Percentiles rank a stretch among this genome's conserved stretches.
These are phyloP conservation scores for Lactarius hengduanensis DNA, from an alignment of 768 basidiomycete species.

Conservation along the genomic window DNA sequence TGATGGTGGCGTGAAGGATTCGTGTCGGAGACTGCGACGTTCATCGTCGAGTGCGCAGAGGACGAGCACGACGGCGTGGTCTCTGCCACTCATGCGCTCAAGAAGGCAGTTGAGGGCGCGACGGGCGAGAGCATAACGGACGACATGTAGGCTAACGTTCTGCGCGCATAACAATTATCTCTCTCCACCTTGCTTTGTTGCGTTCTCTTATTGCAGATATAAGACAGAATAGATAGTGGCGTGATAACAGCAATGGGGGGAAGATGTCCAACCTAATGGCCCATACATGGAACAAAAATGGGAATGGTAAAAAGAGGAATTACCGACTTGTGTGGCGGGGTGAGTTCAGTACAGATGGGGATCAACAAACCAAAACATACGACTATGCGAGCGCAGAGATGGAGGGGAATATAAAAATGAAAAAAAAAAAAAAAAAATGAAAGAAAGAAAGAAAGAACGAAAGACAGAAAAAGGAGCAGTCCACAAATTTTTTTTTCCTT, in stretches of 20 bases:
- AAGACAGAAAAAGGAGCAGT: background rate
- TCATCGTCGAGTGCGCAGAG: constrained; percentile 84
- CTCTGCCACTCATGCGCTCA: constrained; percentile 62
- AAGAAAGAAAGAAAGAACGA: background rate
- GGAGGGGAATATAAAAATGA: background rate
- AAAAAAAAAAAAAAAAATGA: too few species aligned
- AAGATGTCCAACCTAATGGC: background rate
- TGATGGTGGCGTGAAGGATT: constrained; percentile 50
- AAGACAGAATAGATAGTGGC: constrained; percentile 20
- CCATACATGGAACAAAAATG: background rate
- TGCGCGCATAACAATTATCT: background rate
- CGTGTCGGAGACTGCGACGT: constrained; percentile 76
- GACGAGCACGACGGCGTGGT: constrained; percentile 88
- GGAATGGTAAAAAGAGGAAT: background rate
- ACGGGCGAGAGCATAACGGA: constrained; percentile 44
- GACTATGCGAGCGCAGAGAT: constrained; percentile 4
- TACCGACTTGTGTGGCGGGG: background rate
- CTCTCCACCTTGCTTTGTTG: background rate
- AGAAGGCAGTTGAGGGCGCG: constrained; percentile 66
- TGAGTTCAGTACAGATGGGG: background rate
- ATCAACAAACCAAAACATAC: background rate
- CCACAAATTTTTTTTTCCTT: too few species aligned
- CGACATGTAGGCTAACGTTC: constrained; percentile 10
- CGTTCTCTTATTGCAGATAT: background rate
- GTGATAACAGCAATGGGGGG: constrained; percentile 18